Percentiles rank a stretch among this genome's conserved stretches.
These are phyloP conservation scores for Camptophora hylomeconis DNA, from an alignment of 2,329 filamentous ascomycete genomes.

Conservation along the genomic window DNA sequence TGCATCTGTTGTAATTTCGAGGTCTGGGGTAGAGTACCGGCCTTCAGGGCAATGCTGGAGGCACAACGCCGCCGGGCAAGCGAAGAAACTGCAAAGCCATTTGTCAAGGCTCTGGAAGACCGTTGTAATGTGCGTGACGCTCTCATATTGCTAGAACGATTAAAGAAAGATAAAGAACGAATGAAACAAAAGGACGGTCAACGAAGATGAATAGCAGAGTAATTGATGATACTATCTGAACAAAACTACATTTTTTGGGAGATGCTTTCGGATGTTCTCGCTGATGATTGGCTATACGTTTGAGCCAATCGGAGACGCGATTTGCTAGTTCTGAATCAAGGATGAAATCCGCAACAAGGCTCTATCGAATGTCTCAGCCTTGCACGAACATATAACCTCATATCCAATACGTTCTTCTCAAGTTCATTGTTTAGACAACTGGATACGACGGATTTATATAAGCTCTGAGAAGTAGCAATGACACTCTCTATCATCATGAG, in stretches of 20 bases:
- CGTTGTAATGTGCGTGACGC: slow-evolving; percentile 13
- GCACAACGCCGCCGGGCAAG: slow-evolving; percentile 21
- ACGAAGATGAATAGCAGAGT: slow-evolving; percentile 2
- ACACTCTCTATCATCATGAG: no score
- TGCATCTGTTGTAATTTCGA: slow-evolving; percentile 16
- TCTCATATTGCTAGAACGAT: slow-evolving; percentile 12
- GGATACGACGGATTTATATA: no score
- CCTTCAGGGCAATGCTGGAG: slow-evolving; percentile 9
- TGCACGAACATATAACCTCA: no score
- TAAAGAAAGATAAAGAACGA: slow-evolving; percentile 2
- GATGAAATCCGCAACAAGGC: no score
- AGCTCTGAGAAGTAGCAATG: no score
- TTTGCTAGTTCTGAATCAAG: no score
- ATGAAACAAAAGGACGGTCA: slow-evolving; percentile 2
- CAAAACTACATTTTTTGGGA: slow-evolving; percentile 3
- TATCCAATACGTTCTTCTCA: no score
- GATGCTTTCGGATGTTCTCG: no score
- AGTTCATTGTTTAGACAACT: no score
- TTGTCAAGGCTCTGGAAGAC: slow-evolving; percentile 22
- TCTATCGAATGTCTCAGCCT: no score
- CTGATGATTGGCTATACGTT: no score
- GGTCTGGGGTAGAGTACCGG: slow-evolving; percentile 2
- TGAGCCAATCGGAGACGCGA: no score
- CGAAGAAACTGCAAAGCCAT: slow-evolving; percentile 27
- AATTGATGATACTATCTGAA: background rate